A percentile compares a stretch with the other conserved stretches of the same genome.
Evolutionary conservation across 2,329 filamentous ascomycete species (phyloP).

Genomic region (Bertia moriformis): DNA sequence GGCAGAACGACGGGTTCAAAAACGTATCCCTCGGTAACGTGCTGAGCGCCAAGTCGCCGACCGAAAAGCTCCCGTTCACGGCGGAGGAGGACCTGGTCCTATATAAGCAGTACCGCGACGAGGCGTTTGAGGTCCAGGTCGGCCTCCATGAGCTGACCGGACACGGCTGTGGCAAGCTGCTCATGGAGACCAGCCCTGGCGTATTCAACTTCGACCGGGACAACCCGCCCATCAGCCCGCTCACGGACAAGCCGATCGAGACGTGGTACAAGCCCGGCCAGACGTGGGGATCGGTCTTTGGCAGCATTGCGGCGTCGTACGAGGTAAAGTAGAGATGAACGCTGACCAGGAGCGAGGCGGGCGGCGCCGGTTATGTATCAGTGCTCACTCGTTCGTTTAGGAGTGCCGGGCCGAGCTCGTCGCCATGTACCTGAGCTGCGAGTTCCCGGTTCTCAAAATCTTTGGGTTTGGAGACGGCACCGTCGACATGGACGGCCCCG

Average conservation of each 20-base stretch:
- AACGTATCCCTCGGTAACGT: constrained; percentile 91
- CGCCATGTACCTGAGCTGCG: constrained; percentile 79
- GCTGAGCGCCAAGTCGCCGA: constrained; percentile 74
- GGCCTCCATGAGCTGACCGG: constrained; percentile 81
- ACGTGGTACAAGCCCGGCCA: constrained; percentile 91
- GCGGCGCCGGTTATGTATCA: not conserved
- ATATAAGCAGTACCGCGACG: constrained; percentile 71
- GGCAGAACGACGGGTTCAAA: constrained; percentile 77
- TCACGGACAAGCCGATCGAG: constrained; percentile 62
- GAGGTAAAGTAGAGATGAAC: too few species aligned
- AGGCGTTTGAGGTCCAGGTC: constrained; percentile 87
- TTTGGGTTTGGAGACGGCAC: constrained; percentile 79
- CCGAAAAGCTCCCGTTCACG: constrained; percentile 88
- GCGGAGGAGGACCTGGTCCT: constrained; percentile 61
- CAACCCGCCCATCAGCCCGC: constrained; percentile 67
- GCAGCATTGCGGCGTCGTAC: constrained; percentile 72
- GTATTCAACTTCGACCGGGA: constrained; percentile 76
- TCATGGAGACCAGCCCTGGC: constrained; percentile 74
- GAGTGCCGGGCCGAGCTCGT: constrained; percentile 90
- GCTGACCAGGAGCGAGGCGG: too few species aligned
- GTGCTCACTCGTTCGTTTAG: constrained; percentile 23
- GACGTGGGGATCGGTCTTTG: constrained; percentile 89
- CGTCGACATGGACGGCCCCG: constrained; percentile 57
- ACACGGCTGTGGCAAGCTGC: constrained; percentile 83
- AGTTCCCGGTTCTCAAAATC: constrained; percentile 76